phyloP scores from a whole-genome alignment of 345 rosid species.

The Hevea brasiliensis region DNA sequence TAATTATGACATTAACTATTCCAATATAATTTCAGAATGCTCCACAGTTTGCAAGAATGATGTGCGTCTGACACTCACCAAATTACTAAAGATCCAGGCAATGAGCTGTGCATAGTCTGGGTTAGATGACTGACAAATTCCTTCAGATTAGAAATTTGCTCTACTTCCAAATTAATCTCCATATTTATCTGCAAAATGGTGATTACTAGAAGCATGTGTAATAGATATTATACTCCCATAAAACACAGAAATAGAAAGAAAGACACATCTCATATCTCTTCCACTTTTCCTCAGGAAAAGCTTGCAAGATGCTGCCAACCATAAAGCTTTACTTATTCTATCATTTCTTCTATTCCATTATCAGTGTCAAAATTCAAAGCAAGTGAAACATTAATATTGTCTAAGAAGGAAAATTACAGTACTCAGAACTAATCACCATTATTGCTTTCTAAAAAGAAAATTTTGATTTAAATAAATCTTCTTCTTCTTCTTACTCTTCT shows the following conservation, averaged over 20 bases:
- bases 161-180: conserved; percentile 53
- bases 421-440: not conserved
- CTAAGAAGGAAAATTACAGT: not conserved
- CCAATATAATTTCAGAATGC: too few species aligned
- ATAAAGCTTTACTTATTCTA: not conserved
- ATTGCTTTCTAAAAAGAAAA: not conserved
- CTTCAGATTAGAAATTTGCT: conserved; percentile 55
- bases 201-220: too few species aligned
- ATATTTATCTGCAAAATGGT: conserved; percentile 72
- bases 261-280: not conserved
- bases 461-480: too few species aligned
- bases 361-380: not conserved
- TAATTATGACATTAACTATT: not conserved
- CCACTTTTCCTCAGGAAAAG: not conserved
- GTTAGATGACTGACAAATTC: conserved; percentile 76
- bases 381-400: not conserved
- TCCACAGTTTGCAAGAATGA: too few species aligned
- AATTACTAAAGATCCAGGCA: conserved; percentile 77
- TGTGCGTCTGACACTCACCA: conserved; percentile 44
- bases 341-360: not conserved
- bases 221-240: conserved; percentile 4
- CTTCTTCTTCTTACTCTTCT: too few species aligned
- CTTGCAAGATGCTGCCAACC: not conserved
- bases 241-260: not conserved
- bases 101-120: conserved; percentile 56